Conservation (phyloP, 371 early-diverging fungal genomes). For the Mortierella sp. region DNA sequence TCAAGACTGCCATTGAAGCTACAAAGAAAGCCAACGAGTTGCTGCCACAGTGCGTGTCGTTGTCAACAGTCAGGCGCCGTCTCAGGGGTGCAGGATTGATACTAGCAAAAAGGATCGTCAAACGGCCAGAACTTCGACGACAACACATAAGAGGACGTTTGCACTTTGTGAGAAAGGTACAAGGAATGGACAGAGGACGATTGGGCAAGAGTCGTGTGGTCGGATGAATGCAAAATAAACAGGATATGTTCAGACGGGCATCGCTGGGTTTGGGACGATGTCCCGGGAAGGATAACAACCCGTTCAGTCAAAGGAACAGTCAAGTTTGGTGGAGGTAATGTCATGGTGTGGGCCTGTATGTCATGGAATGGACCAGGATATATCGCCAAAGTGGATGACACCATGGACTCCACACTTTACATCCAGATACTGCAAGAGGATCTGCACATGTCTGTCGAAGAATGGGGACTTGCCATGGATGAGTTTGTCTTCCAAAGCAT, state of each 20-base stretch:
- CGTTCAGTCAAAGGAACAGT: constrained; percentile 19
- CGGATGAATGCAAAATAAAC: constrained; percentile 51
- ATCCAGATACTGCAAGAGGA: constrained; percentile 27
- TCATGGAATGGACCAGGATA: constrained; percentile 23
- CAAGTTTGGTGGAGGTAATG: constrained; percentile 36
- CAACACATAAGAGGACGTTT: constrained; percentile 7
- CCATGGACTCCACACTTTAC: constrained; percentile 36
- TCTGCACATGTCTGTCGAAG: background rate
- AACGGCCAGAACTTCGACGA: constrained; percentile 18
- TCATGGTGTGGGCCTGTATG: constrained; percentile 15
- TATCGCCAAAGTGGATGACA: constrained; percentile 34
- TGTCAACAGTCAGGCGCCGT: constrained; percentile 17
- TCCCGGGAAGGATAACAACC: background rate
- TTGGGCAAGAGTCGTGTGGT: constrained; percentile 42
- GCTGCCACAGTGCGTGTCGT: constrained; percentile 3
- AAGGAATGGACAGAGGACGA: constrained; percentile 38
- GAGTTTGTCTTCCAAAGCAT: constrained; percentile 48
- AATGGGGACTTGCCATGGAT: constrained; percentile 11
- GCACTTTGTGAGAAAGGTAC: constrained; percentile 6
- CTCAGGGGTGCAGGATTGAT: constrained; percentile 29
- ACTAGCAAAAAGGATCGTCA: constrained; percentile 15
- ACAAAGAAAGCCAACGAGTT: constrained; percentile 3
- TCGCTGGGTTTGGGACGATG: constrained; percentile 28
- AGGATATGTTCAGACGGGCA: constrained; percentile 19
- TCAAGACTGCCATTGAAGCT: constrained; percentile 10